phyloP scores from a whole-genome alignment of 305 asterid species.

The Withania somnifera region DNA sequence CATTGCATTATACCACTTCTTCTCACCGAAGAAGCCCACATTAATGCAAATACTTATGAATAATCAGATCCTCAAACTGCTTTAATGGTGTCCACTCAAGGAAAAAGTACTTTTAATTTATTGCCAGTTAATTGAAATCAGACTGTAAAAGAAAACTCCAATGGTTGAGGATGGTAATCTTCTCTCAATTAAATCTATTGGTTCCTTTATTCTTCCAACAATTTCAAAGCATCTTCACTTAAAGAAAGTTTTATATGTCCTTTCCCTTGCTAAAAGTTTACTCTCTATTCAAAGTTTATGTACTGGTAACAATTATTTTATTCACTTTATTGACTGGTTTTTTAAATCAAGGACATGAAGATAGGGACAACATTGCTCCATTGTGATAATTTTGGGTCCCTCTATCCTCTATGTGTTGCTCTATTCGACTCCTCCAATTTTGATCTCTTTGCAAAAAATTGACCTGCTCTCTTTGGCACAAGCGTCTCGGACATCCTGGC shows the following conservation, averaged over 20 bases:
- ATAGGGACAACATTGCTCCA: not conserved
- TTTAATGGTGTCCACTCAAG: not conserved
- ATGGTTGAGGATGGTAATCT: not conserved
- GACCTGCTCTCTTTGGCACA: not conserved
- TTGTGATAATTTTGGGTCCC: not conserved
- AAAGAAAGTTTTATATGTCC: not conserved
- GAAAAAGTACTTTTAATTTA: not conserved
- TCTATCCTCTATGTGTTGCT: not conserved
- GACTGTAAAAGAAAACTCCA: not conserved
- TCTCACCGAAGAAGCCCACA: not conserved
- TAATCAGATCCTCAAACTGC: not conserved
- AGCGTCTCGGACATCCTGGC: not conserved
- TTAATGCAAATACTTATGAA: not conserved
- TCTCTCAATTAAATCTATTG: not conserved
- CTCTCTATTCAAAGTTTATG: not conserved
- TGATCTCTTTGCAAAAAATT: not conserved
- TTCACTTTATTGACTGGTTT: not conserved
- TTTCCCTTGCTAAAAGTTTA: not conserved
- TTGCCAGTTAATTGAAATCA: not conserved
- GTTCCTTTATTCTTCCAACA: not conserved
- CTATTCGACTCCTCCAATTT: not conserved
- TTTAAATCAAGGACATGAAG: not conserved
- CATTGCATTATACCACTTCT: not conserved
- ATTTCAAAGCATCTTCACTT: not conserved
- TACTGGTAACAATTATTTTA: not conserved